Base-by-base conservation (phyloP, 2,329 filamentous ascomycete species). In the Pseudogymnoascus verrucosus region DNA sequence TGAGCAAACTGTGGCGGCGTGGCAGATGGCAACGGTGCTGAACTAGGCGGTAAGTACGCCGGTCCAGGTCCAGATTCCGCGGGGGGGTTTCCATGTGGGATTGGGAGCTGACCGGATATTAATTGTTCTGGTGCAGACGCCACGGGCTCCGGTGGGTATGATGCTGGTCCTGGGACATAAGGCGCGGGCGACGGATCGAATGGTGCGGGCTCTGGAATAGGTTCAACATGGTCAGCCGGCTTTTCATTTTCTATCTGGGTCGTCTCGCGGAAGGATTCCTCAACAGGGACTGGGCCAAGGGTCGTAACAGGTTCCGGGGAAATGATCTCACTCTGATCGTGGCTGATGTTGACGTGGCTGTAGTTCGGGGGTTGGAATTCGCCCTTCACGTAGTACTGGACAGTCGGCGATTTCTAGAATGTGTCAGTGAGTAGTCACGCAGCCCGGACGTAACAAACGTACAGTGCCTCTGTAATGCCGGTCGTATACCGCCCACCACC, bases 401-500 rank as follows among this genome's bases (percentile, higher is more conserved):
- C 71, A 23, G 71, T 69, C 21, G 67, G 66, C 5, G 70, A 66
- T 19, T 64, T 63, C 59, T 61, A 40, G 14, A 57, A 57, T 57
- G 5, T 57, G 51, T 57, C 28, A 57, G 51, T 57, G 6, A 19
- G 4, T 19, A 6, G n/a, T 10, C 26, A 34, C 8, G 26, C 4
- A 16, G 10, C 26, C 14, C 47, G 2, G 23, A n/a, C n/a, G n/a
- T 60, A 40, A 31, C 8, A 60, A 57, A 67, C 71, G 62, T 74
- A 86, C 84, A 67, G 78, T 71, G 69, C 74, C 74, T 68, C 83
- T 82, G 74, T 96, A 93, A 78, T 98, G 93, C 66, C 85, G 82
- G 76, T 98, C 93, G 74, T 96, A 96, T 44, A 96, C 89, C 51
- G 91, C 85, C 93, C 93, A 99, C 95, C 95, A 99, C 71, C 86